Evolutionary conservation across 495 filamentous ascomycete genomes (phyloP).

Genomic region (Parmelia sp.): DNA sequence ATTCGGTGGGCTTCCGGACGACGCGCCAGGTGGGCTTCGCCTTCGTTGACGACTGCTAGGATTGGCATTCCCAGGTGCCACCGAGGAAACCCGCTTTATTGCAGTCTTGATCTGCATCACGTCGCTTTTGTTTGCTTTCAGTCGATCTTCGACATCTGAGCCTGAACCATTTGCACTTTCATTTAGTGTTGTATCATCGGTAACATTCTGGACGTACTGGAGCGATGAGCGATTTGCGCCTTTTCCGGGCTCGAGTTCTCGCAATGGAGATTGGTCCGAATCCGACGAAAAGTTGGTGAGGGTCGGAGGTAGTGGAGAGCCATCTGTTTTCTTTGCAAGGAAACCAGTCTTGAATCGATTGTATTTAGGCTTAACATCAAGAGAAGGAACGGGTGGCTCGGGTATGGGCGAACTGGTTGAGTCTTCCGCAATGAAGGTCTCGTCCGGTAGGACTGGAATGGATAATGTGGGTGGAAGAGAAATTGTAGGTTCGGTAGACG

Average conservation of each 20-base stretch:
- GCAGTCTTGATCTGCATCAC: slow-evolving; percentile 56
- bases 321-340: slow-evolving; percentile 64
- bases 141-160: slow-evolving; percentile 34
- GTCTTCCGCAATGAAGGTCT: slow-evolving; percentile 16
- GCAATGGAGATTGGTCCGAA: slow-evolving; percentile 60
- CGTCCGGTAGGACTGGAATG: slow-evolving; percentile 4
- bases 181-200: slow-evolving; percentile 42
- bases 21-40: slow-evolving; percentile 54
- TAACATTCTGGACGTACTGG: slow-evolving; percentile 43
- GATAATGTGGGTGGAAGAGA: slow-evolving; percentile 23
- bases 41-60: slow-evolving; percentile 43
- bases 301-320: slow-evolving; percentile 60
- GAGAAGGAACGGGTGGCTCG: slow-evolving; percentile 40
- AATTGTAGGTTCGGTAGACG: slow-evolving; percentile 44
- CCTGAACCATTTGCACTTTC: slow-evolving; percentile 41
- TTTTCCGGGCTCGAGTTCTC: slow-evolving; percentile 56
- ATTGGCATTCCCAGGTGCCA: slow-evolving; percentile 33
- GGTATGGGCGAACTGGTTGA: slow-evolving; percentile 46
- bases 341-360: slow-evolving; percentile 90
- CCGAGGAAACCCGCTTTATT: slow-evolving; percentile 50
- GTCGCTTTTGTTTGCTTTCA: slow-evolving; percentile 46
- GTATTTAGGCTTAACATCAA: slow-evolving; percentile 52
- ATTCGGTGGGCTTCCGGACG: slow-evolving; percentile 49
- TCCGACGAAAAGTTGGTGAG: slow-evolving; percentile 53
- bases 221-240: slow-evolving; percentile 50